Conservation (phyloP, 805 yeast species). For the Isabelozyma rhagii region DNA sequence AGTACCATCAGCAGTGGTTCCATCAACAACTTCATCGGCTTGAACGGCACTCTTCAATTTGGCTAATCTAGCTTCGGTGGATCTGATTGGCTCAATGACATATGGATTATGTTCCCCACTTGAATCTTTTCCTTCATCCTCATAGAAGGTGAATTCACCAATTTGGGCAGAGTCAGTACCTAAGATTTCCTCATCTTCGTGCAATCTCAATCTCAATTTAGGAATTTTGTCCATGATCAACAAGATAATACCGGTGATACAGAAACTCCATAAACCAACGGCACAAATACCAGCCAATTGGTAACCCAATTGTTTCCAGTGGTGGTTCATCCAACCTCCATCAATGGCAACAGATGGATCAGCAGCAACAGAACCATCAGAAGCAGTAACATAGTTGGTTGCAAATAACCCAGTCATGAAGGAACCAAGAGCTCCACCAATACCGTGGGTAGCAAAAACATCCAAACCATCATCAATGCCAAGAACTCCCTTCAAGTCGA, state of each 20-base stretch:
- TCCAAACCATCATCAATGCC: conserved; percentile 93
- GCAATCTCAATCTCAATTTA: conserved; percentile 74
- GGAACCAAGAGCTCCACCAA: conserved; percentile 87
- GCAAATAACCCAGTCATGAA: conserved; percentile 89
- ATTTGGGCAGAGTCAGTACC: conserved; percentile 90
- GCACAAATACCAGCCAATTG: conserved; percentile 79
- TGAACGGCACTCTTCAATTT: conserved; percentile 25
- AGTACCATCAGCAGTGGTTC: conserved; percentile 11
- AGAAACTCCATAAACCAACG: conserved; percentile 72
- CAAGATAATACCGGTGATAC: conserved; percentile 66
- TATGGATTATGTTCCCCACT: conserved; percentile 39
- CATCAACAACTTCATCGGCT: conserved; percentile 7
- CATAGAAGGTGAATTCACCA: conserved; percentile 81
- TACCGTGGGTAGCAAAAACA: conserved; percentile 89
- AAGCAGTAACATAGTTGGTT: conserved; percentile 81
- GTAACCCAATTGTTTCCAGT: conserved; percentile 79
- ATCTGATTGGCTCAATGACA: conserved; percentile 78
- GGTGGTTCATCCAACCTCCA: conserved; percentile 89
- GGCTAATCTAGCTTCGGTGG: conserved; percentile 42
- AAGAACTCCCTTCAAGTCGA: conserved; percentile 69
- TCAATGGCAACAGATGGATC: conserved; percentile 38
- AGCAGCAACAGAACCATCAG: conserved; percentile 59
- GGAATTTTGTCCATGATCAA: conserved; percentile 72
- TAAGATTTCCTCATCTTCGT: conserved; percentile 80
- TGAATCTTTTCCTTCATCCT: conserved; percentile 41